Base-by-base conservation (phyloP, 768 basidiomycete genomes). In the Plicaturopsis crispa region DNA sequence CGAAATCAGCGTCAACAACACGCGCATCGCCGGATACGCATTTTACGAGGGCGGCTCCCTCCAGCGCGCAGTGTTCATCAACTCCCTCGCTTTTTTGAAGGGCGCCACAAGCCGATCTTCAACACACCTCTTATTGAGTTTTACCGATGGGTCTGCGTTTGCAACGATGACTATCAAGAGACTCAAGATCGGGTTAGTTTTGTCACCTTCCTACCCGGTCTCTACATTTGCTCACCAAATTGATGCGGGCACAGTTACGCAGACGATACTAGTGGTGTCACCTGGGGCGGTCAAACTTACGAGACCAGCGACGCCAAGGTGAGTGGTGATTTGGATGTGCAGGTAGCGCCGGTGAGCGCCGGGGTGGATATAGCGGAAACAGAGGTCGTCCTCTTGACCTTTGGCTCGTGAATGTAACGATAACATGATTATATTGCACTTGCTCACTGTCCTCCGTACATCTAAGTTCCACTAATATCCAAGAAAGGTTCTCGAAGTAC, bases 211-310 rank as follows among this genome's bases (percentile, higher is more conserved):
- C 32, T 11, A n/a, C n/a, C n/a, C n/a, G n/a, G n/a, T n/a, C n/a
- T n/a, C n/a, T 33, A 34, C 31, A 26, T 13, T 26, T 3, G 26
- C 26, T 28, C 14, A 28, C 26, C 10, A 8, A 14, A 28, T 28
- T 28, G 8, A 8, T 28, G 26, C 14, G 14, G 26, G 26, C 26
- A 28, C n/a, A n/a, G n/a, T n/a, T n/a, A n/a, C 38, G 18, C 24
- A 41, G 20, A 14, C 12, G 74, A 72, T 44, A 62, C 55, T 3
- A 60, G 65, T 12, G 70, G 70, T 8, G 37, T 80, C 37, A 73
- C 62, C 1, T 77, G 76, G 74, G 77, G 69, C 35, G 76, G 75
- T 3, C 73, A 72, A 48, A 71, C 67, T 1, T 78, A 75, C 39
- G 78, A 78, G 48, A 78, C 75, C 0, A 38, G 43, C 23, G 50